These are phyloP conservation scores for Cicer yamashitae DNA, from an alignment of 306 rosid genomes.

Conservation along the genomic window DNA sequence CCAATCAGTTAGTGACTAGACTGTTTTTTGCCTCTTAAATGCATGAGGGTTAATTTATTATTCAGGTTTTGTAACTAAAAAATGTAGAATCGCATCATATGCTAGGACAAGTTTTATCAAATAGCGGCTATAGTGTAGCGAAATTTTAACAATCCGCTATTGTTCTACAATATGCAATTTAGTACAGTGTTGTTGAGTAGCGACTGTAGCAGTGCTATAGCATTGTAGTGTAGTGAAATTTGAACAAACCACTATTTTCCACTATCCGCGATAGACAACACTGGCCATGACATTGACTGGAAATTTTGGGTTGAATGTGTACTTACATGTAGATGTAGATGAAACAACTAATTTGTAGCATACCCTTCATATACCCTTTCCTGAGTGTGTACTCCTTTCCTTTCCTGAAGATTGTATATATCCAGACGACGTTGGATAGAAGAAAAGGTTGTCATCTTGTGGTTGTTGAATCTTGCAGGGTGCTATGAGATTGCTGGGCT, in stretches of 20 bases:
- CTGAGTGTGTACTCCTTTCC: constrained; percentile 3
- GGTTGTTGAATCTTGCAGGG: constrained; percentile 3
- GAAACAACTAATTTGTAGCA: constrained; percentile 11
- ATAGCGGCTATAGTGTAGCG: too few relatives aligned
- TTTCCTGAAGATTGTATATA: constrained; percentile 4
- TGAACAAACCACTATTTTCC: too few relatives aligned
- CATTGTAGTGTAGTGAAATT: too few relatives aligned
- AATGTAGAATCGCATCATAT: neutral
- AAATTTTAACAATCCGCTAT: too few relatives aligned
- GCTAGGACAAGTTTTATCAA: neutral
- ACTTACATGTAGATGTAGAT: neutral
- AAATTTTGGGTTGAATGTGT: constrained; percentile 13
- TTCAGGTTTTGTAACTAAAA: constrained; percentile 7
- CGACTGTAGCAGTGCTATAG: too few relatives aligned
- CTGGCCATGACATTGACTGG: neutral
- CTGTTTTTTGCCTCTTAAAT: constrained; percentile 3
- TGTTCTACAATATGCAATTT: too few relatives aligned
- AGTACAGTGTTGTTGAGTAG: too few relatives aligned
- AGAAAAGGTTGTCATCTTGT: constrained; percentile 14
- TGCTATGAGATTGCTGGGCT: constrained; percentile 12
- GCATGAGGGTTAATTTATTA: neutral
- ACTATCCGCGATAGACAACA: too few relatives aligned
- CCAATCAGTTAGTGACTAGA: neutral
- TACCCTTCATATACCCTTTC: neutral
- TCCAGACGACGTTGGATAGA: constrained; percentile 8